These are phyloP conservation scores for Hygrophorus pudorinus DNA, from an alignment of 768 basidiomycete species.

Conservation along the genomic window DNA sequence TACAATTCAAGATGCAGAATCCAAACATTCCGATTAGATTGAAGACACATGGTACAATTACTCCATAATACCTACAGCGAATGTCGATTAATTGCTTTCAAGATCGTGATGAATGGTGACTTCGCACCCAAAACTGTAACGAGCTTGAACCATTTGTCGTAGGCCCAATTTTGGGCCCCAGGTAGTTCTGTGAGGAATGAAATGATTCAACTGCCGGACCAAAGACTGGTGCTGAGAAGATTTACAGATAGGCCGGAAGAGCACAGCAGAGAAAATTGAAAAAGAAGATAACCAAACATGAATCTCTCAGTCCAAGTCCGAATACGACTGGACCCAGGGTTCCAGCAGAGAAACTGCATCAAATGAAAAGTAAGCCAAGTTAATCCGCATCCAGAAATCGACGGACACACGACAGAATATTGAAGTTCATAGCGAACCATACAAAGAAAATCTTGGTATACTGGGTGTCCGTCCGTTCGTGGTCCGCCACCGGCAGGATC, in stretches of 20 bases:
- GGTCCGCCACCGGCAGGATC: slow-evolving; percentile 40
- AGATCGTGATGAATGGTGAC: neutral
- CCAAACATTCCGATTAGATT: slow-evolving; percentile 47
- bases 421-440: slow-evolving; percentile 65
- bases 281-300: slow-evolving; percentile 37
- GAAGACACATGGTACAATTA: slow-evolving; percentile 33
- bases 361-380: neutral
- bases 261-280: slow-evolving; percentile 35
- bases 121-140: slow-evolving; percentile 24
- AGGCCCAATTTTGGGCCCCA: slow-evolving; percentile 78
- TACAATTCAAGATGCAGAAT: slow-evolving; percentile 52
- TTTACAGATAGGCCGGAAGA: slow-evolving; percentile 54
- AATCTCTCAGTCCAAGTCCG: slow-evolving; percentile 40
- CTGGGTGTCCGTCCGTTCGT: slow-evolving; percentile 44
- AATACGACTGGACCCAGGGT: slow-evolving; percentile 52
- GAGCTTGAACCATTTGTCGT: slow-evolving; percentile 67
- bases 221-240: slow-evolving; percentile 3
- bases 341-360: slow-evolving; percentile 42
- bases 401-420: slow-evolving; percentile 40
- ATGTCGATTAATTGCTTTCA: slow-evolving; percentile 1
- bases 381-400: neutral
- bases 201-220: neutral
- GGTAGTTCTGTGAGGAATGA: slow-evolving; percentile 28
- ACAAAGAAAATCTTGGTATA: slow-evolving; percentile 60
- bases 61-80: slow-evolving; percentile 41